Conservation (phyloP, 257 asterid genomes). For the Cordia subcordata region DNA sequence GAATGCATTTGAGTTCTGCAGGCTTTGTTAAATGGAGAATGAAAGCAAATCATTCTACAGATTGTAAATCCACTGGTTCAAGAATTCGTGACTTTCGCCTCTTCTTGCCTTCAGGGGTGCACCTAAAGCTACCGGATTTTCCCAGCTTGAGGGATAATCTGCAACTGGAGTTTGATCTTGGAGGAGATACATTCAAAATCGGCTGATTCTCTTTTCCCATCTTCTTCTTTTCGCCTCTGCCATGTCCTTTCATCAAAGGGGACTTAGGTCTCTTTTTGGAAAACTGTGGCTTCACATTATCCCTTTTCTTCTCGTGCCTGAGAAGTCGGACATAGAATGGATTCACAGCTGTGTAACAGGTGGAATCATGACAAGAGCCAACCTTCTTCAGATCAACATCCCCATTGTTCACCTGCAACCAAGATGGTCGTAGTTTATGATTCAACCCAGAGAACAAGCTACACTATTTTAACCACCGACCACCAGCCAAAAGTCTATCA, state of each 20-base stretch:
- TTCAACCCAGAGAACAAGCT: too few species aligned
- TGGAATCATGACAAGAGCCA: conserved; percentile 15
- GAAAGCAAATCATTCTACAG: conserved; percentile 29
- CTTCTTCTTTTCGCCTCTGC: conserved; percentile 22
- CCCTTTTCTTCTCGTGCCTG: conserved; percentile 26
- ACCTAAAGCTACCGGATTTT: conserved; percentile 34
- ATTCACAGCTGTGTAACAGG: conserved; percentile 51
- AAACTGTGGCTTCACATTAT: conserved; percentile 29
- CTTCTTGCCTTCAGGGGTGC: conserved; percentile 76
- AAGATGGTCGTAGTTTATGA: too few species aligned
- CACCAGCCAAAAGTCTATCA: not conserved
- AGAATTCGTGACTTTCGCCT: conserved; percentile 54
- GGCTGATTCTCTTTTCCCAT: conserved; percentile 47
- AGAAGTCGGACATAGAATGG: conserved; percentile 61
- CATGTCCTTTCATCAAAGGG: conserved; percentile 29
- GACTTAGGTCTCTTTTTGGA: conserved; percentile 61
- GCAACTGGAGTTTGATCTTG: conserved; percentile 30
- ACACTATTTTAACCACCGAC: too few species aligned
- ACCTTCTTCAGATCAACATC: conserved; percentile 54
- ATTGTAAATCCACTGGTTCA: conserved; percentile 41
- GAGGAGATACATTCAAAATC: conserved; percentile 34
- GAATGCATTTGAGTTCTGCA: too few species aligned
- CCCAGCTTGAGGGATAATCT: conserved; percentile 35
- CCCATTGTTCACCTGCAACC: conserved; percentile 72
- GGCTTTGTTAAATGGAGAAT: conserved; percentile 2